Conservation (phyloP, 306 rosid species). For the Psophocarpus tetragonolobus region DNA sequence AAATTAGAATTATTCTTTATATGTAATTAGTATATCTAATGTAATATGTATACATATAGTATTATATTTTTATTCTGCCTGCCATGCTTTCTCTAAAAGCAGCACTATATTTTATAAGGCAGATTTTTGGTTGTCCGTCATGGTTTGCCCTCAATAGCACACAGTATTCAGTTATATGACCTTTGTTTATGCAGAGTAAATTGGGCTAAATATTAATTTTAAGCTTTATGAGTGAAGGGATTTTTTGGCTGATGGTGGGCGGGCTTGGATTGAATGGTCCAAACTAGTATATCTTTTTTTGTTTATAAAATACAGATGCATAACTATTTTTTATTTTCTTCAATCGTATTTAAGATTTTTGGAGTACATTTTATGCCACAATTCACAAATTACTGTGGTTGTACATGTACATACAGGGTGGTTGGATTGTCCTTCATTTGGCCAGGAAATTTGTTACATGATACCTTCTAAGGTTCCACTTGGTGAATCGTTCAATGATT, state of each 20-base stretch:
- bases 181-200: background rate
- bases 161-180: background rate
- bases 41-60: no score
- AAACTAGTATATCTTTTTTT: background rate
- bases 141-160: background rate
- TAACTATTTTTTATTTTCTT: constrained; percentile 10
- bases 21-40: no score
- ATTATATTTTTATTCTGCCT: background rate
- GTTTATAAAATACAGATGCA: constrained; percentile 1
- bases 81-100: background rate
- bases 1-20: background rate
- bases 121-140: background rate
- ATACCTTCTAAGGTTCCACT: constrained; percentile 99
- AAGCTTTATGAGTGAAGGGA: background rate
- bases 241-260: background rate
- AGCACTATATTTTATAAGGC: background rate
- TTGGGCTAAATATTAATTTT: background rate
- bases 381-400: constrained; percentile 1
- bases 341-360: constrained; percentile 19
- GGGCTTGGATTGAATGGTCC: background rate
- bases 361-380: constrained; percentile 7
- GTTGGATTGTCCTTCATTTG: constrained; percentile 91
- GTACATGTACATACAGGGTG: constrained; percentile 63
- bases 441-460: constrained; percentile 77
- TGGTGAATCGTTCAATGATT: constrained; percentile 79